Evolutionary conservation across 805 yeast species (phyloP).

Genomic region (Naumovozyma dairenensis): DNA sequence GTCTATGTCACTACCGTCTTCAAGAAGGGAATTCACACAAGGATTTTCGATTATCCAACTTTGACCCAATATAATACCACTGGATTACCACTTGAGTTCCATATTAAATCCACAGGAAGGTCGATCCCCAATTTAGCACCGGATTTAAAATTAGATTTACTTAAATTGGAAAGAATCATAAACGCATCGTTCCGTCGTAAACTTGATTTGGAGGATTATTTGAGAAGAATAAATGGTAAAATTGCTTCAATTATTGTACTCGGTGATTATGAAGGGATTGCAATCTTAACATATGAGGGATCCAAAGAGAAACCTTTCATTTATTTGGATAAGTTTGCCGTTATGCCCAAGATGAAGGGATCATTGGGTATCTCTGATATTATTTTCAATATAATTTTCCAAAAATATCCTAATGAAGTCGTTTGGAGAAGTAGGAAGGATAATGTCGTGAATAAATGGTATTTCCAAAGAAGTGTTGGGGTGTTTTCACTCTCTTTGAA

Average conservation of each 20-base stretch:
- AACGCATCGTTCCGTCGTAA: conserved; percentile 70
- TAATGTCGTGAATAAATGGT: conserved; percentile 96
- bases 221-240: conserved; percentile 50
- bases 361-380: conserved; percentile 90
- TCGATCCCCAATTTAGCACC: background rate
- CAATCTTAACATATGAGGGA: conserved; percentile 79
- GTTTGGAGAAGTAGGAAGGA: conserved; percentile 82
- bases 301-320: conserved; percentile 39
- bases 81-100: conserved; percentile 19
- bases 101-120: background rate
- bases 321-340: conserved; percentile 91
- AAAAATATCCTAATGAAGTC: conserved; percentile 58
- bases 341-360: conserved; percentile 74
- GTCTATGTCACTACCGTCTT: conserved; percentile 56
- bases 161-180: conserved; percentile 49
- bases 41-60: conserved; percentile 16
- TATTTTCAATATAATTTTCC: conserved; percentile 69
- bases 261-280: conserved; percentile 94
- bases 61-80: conserved; percentile 16
- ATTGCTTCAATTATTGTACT: conserved; percentile 75
- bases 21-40: conserved; percentile 53
- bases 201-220: conserved; percentile 57
- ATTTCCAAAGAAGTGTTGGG: conserved; percentile 82
- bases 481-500: conserved; percentile 40
- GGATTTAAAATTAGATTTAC: conserved; percentile 37